phyloP scores from a whole-genome alignment of 305 asterid genomes.

The Rubia balearica region DNA sequence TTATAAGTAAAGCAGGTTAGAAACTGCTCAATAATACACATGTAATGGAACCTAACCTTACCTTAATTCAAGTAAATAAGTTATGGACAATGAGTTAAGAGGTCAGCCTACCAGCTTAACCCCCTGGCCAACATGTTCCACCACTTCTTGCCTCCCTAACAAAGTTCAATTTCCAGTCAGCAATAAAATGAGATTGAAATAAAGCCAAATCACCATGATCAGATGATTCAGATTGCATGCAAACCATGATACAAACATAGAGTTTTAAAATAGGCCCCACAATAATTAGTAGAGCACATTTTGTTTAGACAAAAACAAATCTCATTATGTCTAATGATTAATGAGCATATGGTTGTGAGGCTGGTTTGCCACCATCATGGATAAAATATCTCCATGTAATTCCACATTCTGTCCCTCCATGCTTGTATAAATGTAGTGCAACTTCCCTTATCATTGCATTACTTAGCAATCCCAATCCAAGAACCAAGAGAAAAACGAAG shows the following conservation, averaged over 20 bases:
- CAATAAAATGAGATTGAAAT: conserved; percentile 30
- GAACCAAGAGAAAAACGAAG: conserved; percentile 12
- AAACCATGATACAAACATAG: conserved; percentile 17
- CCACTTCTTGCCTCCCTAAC: conserved; percentile 54
- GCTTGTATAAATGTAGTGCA: conserved; percentile 9
- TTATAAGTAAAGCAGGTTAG: too few relatives aligned
- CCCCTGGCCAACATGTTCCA: conserved; percentile 62
- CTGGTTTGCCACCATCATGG: conserved; percentile 32
- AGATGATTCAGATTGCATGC: conserved; percentile 19
- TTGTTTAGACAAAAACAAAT: conserved; percentile 3
- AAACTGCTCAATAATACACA: too few relatives aligned
- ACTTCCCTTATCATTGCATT: conserved; percentile 15
- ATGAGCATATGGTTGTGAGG: conserved; percentile 46
- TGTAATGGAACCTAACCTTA: too few relatives aligned
- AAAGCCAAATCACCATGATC: conserved; percentile 16
- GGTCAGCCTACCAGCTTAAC: conserved; percentile 22
- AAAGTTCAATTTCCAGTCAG: conserved; percentile 50
- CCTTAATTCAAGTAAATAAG: not conserved
- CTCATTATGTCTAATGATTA: conserved; percentile 37
- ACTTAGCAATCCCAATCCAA: conserved; percentile 18
- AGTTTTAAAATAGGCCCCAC: not conserved
- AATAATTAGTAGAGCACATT: conserved; percentile 18
- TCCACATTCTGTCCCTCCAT: not conserved
- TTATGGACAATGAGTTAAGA: not conserved
- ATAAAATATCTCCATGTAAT: conserved; percentile 28